A percentile compares a stretch with the other conserved stretches of the same genome.
Conservation (phyloP, 1,139 yeast species). For the Lodderomyces pseudojiufengensis region DNA sequence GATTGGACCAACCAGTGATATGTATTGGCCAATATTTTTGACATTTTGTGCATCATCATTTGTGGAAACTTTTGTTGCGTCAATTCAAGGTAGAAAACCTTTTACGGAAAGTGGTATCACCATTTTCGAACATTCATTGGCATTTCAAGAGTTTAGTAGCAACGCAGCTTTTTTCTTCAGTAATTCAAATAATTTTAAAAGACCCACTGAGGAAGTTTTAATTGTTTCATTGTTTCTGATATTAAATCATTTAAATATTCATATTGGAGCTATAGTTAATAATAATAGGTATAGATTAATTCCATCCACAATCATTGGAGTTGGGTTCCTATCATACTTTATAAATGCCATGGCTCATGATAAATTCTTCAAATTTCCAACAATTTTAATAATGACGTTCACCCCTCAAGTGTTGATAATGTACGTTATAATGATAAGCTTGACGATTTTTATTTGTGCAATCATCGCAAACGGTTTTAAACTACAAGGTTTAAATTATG, state of each 20-base stretch:
- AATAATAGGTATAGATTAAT: constrained; percentile 53
- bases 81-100: constrained; percentile 56
- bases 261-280: constrained; percentile 53
- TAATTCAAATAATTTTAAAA: constrained; percentile 19
- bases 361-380: constrained; percentile 45
- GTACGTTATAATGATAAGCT: constrained; percentile 48
- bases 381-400: constrained; percentile 52
- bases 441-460: constrained; percentile 51
- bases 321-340: constrained; percentile 47
- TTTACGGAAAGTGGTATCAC: constrained; percentile 68
- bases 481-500: constrained; percentile 44
- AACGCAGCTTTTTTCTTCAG: constrained; percentile 30
- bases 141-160: constrained; percentile 68
- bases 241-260: constrained; percentile 53
- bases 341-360: constrained; percentile 34
- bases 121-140: constrained; percentile 67
- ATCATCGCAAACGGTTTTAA: constrained; percentile 55
- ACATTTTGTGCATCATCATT: constrained; percentile 62
- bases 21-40: constrained; percentile 64
- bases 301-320: constrained; percentile 58
- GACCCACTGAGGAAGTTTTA: constrained; percentile 54
- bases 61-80: constrained; percentile 66
- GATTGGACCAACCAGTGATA: constrained; percentile 51
- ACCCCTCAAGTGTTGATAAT: constrained; percentile 58
- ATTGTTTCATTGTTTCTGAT: constrained; percentile 51